These are phyloP conservation scores for Aspergillus japonicus DNA, from an alignment of 2,329 filamentous ascomycete genomes.

Conservation along the genomic window DNA sequence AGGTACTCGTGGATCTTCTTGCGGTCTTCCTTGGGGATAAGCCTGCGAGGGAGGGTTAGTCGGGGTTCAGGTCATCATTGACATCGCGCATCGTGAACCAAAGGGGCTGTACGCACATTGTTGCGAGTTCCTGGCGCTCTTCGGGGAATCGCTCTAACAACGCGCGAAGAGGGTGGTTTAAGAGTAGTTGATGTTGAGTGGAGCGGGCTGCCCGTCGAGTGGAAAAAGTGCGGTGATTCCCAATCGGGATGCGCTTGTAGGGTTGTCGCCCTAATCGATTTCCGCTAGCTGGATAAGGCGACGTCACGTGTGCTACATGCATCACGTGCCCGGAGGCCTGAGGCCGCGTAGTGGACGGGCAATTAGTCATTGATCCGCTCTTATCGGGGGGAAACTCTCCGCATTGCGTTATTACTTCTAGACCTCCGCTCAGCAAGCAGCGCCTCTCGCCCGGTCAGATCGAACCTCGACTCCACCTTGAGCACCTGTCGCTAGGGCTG, in stretches of 20 bases:
- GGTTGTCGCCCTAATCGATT: conserved; percentile 31
- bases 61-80: conserved; percentile 1
- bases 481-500: background rate
- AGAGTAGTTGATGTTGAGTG: conserved; percentile 33
- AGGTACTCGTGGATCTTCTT: conserved; percentile 99
- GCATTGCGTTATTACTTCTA: conserved; percentile 13
- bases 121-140: conserved; percentile 54
- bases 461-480: background rate
- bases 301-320: conserved; percentile 12
- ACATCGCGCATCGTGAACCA: background rate
- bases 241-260: conserved; percentile 28
- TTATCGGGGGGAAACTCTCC: conserved; percentile 20
- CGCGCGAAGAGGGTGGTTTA: conserved; percentile 40
- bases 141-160: conserved; percentile 56
- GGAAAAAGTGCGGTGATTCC: conserved; percentile 39
- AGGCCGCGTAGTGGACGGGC: conserved; percentile 6
- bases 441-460: background rate
- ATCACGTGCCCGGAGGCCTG: conserved; percentile 7
- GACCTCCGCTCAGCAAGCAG: background rate
- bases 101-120: conserved; percentile 43
- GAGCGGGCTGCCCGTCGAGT: conserved; percentile 28
- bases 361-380: conserved; percentile 8
- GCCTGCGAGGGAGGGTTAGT: conserved; percentile 54
- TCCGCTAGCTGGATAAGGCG: conserved; percentile 7
- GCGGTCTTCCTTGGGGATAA: conserved; percentile 99